Evolutionary conservation across 805 yeast species (phyloP), one percentile per base, ranked within the genome.

Genomic region (Allodekkera sacchari): DNA sequence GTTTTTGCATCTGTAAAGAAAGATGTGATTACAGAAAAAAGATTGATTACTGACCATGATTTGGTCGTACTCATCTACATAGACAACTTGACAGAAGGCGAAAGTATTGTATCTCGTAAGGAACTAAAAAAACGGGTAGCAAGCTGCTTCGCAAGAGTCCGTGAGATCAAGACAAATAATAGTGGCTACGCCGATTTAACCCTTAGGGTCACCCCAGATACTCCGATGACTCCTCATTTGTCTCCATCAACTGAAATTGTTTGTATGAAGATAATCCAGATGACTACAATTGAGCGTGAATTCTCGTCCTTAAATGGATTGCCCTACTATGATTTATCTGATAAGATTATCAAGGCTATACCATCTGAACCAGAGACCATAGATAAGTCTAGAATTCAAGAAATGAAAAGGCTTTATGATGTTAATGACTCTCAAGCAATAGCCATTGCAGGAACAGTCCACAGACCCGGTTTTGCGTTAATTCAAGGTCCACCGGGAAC

Each of bases 401-500:
- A 55, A 14, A 66, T 79, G 33, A 68, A 69, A 35, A 44, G 47
- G 5, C 50, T 64, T 7, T 80, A 74, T 43, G 63, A 68, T 14
- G 81, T 88, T 22, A 92, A 94, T 57, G 66, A 69, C 18, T 89
- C 98, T 0, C 99, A 92, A 57, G 97, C 97, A 0, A 66, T 59
- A 19, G 98, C 98, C 0, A 83, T 92, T 36, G 65, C 78, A 9
- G 83, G 85, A 1, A 71, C 95, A 0, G 72, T 76, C 19, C 53
- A 64, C 16, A 63, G 70, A 7, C 64, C 64, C 1, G 99, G 98
- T 0, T 85, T 92, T 50, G 78, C 94, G 0, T 64, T 92, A 32
- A 88, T 92, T 53, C 98, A 92, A 59, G 99, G 96, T 36, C 99
- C 99, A 0, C 99, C 99, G 0, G 99, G 99, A 56, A 89, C 97